A percentile compares a stretch with the other conserved stretches of the same genome.
These are phyloP conservation scores for Phyllosticta paracitricarpa DNA, from an alignment of 2,329 filamentous ascomycete genomes.

Conservation along the genomic window DNA sequence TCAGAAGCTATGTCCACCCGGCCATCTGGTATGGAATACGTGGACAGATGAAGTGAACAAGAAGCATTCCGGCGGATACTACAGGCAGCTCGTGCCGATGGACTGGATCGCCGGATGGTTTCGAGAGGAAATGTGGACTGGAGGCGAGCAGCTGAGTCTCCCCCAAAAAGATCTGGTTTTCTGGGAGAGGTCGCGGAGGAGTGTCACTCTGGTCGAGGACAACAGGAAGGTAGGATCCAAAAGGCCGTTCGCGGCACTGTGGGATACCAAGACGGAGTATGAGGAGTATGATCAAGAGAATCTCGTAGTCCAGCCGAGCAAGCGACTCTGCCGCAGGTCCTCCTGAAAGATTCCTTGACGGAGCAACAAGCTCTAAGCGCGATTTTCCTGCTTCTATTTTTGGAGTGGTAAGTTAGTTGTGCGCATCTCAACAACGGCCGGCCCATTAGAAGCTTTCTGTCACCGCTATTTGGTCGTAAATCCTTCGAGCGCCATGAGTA, in stretches of 20 bases:
- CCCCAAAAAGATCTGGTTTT: not conserved
- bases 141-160: conserved; percentile 16
- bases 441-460: not conserved
- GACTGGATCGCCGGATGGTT: conserved; percentile 28
- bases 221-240: not conserved
- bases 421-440: not conserved
- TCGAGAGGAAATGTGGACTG: conserved; percentile 21
- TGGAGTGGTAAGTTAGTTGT: not conserved
- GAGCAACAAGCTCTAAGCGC: not conserved
- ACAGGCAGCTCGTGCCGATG: conserved; percentile 23
- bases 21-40: conserved; percentile 20
- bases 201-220: not conserved
- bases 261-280: not conserved
- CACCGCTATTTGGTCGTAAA: not conserved
- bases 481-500: not conserved
- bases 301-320: not conserved
- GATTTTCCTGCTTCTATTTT: not conserved
- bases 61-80: conserved; percentile 17
- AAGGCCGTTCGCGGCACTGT: not conserved
- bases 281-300: not conserved
- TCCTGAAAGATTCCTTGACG: not conserved
- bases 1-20: conserved; percentile 9
- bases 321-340: not conserved
- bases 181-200: not conserved
- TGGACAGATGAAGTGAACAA: conserved; percentile 17